A percentile compares a stretch with the other conserved stretches of the same genome.
These are phyloP conservation scores for Sclerotinia spermophila DNA, from an alignment of 2,329 filamentous ascomycete species.

Conservation along the genomic window DNA sequence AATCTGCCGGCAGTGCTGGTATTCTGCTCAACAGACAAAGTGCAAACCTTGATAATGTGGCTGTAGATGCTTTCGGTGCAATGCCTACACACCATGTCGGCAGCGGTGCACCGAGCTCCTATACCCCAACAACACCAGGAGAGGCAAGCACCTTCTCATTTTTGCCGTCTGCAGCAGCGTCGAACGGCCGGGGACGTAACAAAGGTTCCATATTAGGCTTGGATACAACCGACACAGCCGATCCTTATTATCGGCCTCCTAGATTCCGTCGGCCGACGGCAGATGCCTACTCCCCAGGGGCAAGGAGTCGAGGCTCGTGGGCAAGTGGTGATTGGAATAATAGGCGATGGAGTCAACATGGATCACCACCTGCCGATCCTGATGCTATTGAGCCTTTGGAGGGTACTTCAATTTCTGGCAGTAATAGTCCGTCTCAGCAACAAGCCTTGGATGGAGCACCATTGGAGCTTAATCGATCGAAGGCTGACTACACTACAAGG, in stretches of 20 bases:
- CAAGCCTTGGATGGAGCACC: conserved; percentile 31
- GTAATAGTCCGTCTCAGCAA: conserved; percentile 48
- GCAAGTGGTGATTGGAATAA: conserved; percentile 46
- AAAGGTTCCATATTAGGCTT: conserved; percentile 44
- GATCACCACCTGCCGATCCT: conserved; percentile 38
- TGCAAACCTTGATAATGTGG: conserved; percentile 51
- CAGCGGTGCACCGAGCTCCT: conserved; percentile 58
- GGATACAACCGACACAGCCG: conserved; percentile 52
- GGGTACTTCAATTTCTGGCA: conserved; percentile 42
- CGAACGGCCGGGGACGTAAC: conserved; percentile 27
- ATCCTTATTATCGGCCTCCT: conserved; percentile 88
- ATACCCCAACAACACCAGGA: conserved; percentile 69
- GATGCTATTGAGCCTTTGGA: conserved; percentile 39
- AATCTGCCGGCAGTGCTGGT: conserved; percentile 58
- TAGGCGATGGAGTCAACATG: conserved; percentile 38
- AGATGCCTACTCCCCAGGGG: conserved; percentile 43
- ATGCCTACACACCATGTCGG: conserved; percentile 37
- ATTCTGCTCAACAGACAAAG: conserved; percentile 56
- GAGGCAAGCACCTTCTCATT: conserved; percentile 71
- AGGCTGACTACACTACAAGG: conserved; percentile 82
- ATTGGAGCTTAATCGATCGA: conserved; percentile 39
- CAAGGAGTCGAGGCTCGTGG: conserved; percentile 44
- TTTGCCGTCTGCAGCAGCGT: conserved; percentile 47
- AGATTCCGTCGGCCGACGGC: conserved; percentile 64
- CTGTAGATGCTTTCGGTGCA: conserved; percentile 42